A percentile compares a stretch with the other conserved stretches of the same genome.
Conservation (phyloP, 768 basidiomycete genomes). For the Leccinum uliginosum region DNA sequence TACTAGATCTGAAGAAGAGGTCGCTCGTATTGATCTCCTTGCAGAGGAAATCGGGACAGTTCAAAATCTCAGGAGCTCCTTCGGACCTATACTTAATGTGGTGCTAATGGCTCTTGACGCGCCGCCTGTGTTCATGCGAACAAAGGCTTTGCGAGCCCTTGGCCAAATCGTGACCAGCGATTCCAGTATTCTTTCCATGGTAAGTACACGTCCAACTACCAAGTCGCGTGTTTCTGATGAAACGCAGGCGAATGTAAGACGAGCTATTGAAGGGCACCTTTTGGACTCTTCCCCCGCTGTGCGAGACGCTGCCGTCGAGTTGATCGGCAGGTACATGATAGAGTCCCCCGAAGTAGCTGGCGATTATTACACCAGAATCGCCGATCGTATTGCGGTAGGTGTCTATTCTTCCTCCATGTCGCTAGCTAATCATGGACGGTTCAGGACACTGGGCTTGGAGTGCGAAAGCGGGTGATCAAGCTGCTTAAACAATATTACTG, state of each 20-base stretch:
- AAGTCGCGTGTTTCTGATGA: slow-evolving; percentile 1
- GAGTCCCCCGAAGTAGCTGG: slow-evolving; percentile 83
- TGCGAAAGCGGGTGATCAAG: slow-evolving; percentile 95
- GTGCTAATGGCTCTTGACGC: slow-evolving; percentile 80
- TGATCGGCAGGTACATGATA: slow-evolving; percentile 97
- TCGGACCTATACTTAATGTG: slow-evolving; percentile 77
- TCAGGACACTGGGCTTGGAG: slow-evolving; percentile 91
- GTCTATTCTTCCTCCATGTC: background rate
- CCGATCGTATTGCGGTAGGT: slow-evolving; percentile 85
- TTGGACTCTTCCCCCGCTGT: slow-evolving; percentile 91
- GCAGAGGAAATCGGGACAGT: slow-evolving; percentile 74
- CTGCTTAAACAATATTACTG: slow-evolving; percentile 79
- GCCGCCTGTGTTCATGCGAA: slow-evolving; percentile 85
- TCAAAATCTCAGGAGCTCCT: slow-evolving; percentile 73
- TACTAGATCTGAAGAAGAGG: slow-evolving; percentile 67
- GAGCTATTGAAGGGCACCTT: slow-evolving; percentile 85
- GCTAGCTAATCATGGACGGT: background rate
- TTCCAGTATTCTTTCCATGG: slow-evolving; percentile 71
- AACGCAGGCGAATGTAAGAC: slow-evolving; percentile 67
- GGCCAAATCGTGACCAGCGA: slow-evolving; percentile 90
- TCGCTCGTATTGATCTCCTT: slow-evolving; percentile 58
- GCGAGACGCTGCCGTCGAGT: slow-evolving; percentile 92
- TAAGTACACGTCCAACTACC: slow-evolving; percentile 33
- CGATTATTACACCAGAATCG: slow-evolving; percentile 85
- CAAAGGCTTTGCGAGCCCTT: slow-evolving; percentile 87